Evolutionary conservation across 768 basidiomycete genomes (phyloP).

Genomic region (Dendrothele bispora): DNA sequence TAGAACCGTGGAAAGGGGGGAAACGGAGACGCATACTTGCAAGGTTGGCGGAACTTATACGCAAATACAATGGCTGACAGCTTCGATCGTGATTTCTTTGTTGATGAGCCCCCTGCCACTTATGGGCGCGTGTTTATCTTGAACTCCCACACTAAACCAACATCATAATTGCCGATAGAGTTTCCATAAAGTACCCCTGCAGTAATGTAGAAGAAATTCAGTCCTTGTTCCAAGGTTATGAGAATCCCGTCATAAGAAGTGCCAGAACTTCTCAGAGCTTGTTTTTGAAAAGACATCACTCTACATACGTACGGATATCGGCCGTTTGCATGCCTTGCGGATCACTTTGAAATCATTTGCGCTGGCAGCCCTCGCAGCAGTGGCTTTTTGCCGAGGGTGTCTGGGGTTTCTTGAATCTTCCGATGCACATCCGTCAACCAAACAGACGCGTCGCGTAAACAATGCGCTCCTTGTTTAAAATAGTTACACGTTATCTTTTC

Average conservation of each 20-base stretch:
- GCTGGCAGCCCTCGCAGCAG: constrained; percentile 7
- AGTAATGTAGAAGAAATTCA: too few relatives aligned
- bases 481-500: constrained; percentile 4
- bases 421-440: constrained; percentile 25
- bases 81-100: constrained; percentile 40
- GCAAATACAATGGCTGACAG: constrained; percentile 44
- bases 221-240: too few relatives aligned
- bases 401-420: constrained; percentile 20
- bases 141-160: constrained; percentile 7
- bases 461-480: not conserved
- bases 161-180: not conserved
- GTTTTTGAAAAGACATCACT: not conserved
- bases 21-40: constrained; percentile 48
- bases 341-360: not conserved
- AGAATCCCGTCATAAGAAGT: too few relatives aligned
- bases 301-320: not conserved
- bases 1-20: too few relatives aligned
- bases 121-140: constrained; percentile 11
- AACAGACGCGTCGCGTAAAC: constrained; percentile 53
- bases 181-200: not conserved
- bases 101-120: constrained; percentile 13
- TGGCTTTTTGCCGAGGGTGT: constrained; percentile 16
- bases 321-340: too few relatives aligned
- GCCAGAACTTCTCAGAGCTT: too few relatives aligned
- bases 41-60: constrained; percentile 62